A percentile compares a stretch with the other conserved stretches of the same genome.
phyloP scores from a whole-genome alignment of 2,329 filamentous ascomycete species.

The Curvularia sp. region DNA sequence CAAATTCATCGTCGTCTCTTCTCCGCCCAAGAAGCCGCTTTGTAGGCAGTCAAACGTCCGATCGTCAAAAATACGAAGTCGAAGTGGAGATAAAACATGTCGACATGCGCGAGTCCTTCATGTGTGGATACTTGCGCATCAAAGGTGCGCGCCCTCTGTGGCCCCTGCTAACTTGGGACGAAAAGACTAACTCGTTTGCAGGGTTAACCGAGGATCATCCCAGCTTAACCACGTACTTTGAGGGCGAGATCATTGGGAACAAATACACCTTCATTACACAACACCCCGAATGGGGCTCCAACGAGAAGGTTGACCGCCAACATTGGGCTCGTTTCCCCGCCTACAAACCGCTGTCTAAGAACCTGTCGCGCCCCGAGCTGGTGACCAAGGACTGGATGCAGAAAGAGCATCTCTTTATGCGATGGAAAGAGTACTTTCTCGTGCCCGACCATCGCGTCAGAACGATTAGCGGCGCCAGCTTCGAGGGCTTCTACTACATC shows the following conservation, averaged over 20 bases:
- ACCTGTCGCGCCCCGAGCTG: constrained; percentile 64
- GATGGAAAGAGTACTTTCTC: constrained; percentile 98
- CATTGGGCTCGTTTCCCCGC: constrained; percentile 93
- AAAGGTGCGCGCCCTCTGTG: constrained; percentile 68
- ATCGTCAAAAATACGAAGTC: constrained; percentile 91
- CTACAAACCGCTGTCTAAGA: constrained; percentile 78
- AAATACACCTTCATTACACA: constrained; percentile 94
- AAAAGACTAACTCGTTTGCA: constrained; percentile 50
- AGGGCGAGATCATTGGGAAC: constrained; percentile 94
- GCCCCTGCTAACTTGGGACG: background rate
- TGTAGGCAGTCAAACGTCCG: constrained; percentile 88
- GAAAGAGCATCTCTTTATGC: constrained; percentile 93
- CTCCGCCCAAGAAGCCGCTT: constrained; percentile 88
- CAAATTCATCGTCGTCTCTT: constrained; percentile 83
- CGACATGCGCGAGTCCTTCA: constrained; percentile 89
- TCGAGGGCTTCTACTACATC: constrained; percentile 99
- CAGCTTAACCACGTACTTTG: constrained; percentile 97
- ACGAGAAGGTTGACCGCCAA: constrained; percentile 85
- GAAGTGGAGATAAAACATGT: constrained; percentile 97
- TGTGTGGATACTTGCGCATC: constrained; percentile 94
- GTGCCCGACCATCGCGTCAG: constrained; percentile 93
- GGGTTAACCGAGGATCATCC: constrained; percentile 94
- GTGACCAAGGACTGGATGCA: constrained; percentile 74
- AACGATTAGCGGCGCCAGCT: constrained; percentile 92
- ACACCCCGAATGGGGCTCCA: constrained; percentile 90